Conservation (phyloP, 176 grass and related monocot species). For the Puccinellia tenuiflora region DNA sequence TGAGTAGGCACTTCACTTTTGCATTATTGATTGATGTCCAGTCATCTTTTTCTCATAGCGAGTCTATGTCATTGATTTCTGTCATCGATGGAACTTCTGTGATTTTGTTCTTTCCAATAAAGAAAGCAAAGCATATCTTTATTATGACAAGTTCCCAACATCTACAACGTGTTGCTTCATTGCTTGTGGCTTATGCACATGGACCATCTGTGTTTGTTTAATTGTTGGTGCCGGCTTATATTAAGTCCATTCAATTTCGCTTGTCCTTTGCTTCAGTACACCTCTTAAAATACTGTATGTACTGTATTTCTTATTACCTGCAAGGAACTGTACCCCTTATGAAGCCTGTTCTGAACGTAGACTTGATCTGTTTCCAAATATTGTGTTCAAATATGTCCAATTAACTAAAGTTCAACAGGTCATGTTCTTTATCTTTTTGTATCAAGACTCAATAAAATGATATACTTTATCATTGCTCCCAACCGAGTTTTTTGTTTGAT, state of each 20-base stretch:
- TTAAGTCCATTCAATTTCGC: background rate
- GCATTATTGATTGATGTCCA: background rate
- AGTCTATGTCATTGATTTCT: background rate
- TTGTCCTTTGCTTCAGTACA: background rate
- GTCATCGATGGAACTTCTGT: background rate
- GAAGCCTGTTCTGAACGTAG: background rate
- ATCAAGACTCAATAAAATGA: background rate
- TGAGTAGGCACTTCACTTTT: slow-evolving; percentile 39
- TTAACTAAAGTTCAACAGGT: background rate
- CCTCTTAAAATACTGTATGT: background rate
- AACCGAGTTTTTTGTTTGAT: background rate
- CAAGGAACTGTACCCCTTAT: background rate
- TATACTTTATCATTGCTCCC: background rate
- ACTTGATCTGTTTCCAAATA: background rate
- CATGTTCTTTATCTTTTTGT: background rate
- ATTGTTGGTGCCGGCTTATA: background rate
- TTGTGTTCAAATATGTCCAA: background rate
- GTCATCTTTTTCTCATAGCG: background rate
- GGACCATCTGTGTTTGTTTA: background rate
- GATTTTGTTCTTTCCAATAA: background rate
- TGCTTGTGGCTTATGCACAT: background rate
- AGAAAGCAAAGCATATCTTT: background rate
- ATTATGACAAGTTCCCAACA: background rate
- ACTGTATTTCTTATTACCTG: background rate
- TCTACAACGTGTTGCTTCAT: background rate